Percentiles rank a stretch among this genome's conserved stretches.
Conservation (phyloP, 1,284 basidiomycete species). For the Omphalotus olearius region DNA sequence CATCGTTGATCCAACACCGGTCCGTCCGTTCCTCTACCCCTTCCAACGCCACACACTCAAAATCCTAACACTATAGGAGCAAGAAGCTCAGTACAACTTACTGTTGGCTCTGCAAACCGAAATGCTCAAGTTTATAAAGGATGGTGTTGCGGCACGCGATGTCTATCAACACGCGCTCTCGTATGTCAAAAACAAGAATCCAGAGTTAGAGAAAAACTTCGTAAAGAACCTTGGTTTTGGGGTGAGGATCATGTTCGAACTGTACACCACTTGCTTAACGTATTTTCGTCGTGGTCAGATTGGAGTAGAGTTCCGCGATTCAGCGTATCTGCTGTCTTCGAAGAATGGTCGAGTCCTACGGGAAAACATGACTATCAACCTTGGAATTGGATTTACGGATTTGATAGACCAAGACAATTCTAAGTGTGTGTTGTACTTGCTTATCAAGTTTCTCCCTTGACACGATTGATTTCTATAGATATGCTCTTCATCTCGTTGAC, state of each 20-base stretch:
- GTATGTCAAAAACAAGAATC: conserved; percentile 73
- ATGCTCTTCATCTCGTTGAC: conserved; percentile 87
- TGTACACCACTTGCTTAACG: background rate
- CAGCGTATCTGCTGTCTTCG: conserved; percentile 74
- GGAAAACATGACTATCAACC: conserved; percentile 82
- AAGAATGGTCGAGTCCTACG: conserved; percentile 77
- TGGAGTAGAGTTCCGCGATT: conserved; percentile 93
- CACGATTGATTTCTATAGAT: conserved; percentile 42
- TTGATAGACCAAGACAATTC: conserved; percentile 74
- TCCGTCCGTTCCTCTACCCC: conserved; percentile 29
- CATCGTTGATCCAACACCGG: conserved; percentile 90
- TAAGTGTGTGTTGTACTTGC: conserved; percentile 45
- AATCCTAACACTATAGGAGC: conserved; percentile 51
- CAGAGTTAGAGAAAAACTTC: conserved; percentile 80
- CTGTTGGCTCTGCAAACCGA: conserved; percentile 80
- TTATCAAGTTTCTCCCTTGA: conserved; percentile 3
- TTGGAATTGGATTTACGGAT: conserved; percentile 83
- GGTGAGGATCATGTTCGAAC: conserved; percentile 38
- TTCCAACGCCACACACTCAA: background rate
- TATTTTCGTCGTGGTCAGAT: conserved; percentile 50
- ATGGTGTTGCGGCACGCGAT: conserved; percentile 77
- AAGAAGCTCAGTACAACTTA: conserved; percentile 84
- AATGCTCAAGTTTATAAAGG: conserved; percentile 73
- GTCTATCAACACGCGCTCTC: conserved; percentile 77
- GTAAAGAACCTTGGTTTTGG: conserved; percentile 92